Base-by-base conservation (phyloP, 306 rosid genomes). In the Rosa chinensis region DNA sequence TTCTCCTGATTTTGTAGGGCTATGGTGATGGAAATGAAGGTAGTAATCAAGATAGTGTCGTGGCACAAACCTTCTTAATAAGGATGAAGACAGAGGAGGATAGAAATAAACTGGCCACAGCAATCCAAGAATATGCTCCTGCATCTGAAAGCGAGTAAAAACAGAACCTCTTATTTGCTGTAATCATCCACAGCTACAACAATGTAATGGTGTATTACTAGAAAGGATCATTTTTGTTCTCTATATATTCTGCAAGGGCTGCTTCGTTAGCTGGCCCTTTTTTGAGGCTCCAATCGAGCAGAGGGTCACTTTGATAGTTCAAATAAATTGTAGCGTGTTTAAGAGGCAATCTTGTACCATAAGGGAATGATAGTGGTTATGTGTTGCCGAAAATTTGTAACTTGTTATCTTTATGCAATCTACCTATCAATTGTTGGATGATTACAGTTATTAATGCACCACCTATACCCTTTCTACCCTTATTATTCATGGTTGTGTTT, bases 111-210 rank as follows among this genome's bases (percentile, higher is more conserved):
- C 88, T 96, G 74, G 91, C 94, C 25, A 81, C 93, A 47, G 93
- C 90, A 14, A 93, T 96, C 85, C 91, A 90, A 93, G 97, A 93
- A 69, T 90, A 87, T 82, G 92, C 99, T 50, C 99, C 99, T 1
- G 82, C 82, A 39, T 84, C 94, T 91, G 87, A 91, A 72, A 72
- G 43, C 2, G 58, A 64, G 76, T 40, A 28, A 14, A 37, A 73
- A 53, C 56, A 50, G 25, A 53, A 55, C 75, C 58, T 78, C 52
- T 75, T 83, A 66, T 20, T 17, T 67, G 49, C 73, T 64, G 78
- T 77, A 32, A 32, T 32, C 37, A 32, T 32, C 37, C 37, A 32
- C 37, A 76, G 79, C 74, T 66, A 55, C 81, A 62, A 64, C 63
- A 21, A 28, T 77, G 92, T 84, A 71, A 66, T 37, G 50, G 28